Evolutionary conservation across 2,329 filamentous ascomycete species (phyloP).

Genomic region (Curvularia lunata): DNA sequence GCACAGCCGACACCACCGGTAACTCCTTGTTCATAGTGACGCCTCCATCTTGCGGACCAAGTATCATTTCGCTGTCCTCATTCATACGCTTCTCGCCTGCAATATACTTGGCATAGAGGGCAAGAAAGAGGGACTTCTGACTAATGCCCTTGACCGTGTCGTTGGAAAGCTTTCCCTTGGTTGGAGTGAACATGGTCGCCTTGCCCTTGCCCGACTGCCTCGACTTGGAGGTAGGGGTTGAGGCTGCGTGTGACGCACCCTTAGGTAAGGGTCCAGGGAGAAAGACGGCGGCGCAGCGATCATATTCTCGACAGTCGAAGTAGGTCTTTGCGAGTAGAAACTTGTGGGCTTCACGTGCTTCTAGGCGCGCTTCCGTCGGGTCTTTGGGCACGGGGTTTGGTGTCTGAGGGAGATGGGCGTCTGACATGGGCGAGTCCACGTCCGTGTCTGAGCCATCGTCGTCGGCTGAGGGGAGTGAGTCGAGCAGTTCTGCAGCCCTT

Average conservation of each 20-base stretch:
- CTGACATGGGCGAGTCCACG: constrained; percentile 65
- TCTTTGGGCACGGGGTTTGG: constrained; percentile 63
- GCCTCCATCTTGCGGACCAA: constrained; percentile 89
- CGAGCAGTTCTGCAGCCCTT: constrained; percentile 94
- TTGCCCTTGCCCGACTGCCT: constrained; percentile 65
- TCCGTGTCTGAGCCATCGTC: constrained; percentile 65
- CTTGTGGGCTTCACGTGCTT: constrained; percentile 78
- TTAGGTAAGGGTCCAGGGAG: constrained; percentile 80
- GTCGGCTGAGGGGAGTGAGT: constrained; percentile 71
- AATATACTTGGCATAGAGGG: constrained; percentile 89
- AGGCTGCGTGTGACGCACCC: constrained; percentile 62
- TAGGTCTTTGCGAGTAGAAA: constrained; percentile 92
- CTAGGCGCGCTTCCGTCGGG: constrained; percentile 74
- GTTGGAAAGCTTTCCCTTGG: constrained; percentile 42
- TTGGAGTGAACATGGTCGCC: constrained; percentile 51
- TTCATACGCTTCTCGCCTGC: constrained; percentile 95
- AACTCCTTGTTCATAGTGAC: constrained; percentile 86
- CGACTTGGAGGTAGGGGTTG: constrained; percentile 41
- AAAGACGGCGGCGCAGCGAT: constrained; percentile 89
- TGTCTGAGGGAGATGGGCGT: constrained; percentile 53
- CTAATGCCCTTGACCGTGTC: constrained; percentile 65
- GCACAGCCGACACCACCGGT: constrained; percentile 72
- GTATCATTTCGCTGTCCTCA: constrained; percentile 95
- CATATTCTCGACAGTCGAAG: constrained; percentile 94
- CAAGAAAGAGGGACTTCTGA: constrained; percentile 90